Evolutionary conservation across 1,139 yeast species (phyloP).

Genomic region (Blastobotrys raffinosifermentans): DNA sequence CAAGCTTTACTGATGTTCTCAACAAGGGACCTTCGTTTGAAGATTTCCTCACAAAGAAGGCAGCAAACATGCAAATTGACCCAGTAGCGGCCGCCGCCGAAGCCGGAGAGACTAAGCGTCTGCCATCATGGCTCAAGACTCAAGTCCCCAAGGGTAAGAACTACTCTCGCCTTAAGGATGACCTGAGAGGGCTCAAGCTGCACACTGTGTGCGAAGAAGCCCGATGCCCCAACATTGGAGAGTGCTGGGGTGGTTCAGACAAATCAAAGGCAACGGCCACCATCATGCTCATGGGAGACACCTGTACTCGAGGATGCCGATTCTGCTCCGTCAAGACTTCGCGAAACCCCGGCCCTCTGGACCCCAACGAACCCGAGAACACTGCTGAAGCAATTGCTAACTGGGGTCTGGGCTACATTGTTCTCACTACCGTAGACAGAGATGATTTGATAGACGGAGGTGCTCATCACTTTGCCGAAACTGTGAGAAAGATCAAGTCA

Average conservation of each 20-base stretch:
- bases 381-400: conserved; percentile 96
- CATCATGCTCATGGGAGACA: conserved; percentile 96
- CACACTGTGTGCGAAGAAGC: conserved; percentile 99
- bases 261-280: conserved; percentile 98
- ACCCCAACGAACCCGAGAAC: conserved; percentile 94
- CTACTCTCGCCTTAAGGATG: conserved; percentile 73
- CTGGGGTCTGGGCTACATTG: conserved; percentile 99
- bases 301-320: conserved; percentile 97
- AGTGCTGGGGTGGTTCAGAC: conserved; percentile 97
- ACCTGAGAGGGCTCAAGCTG: conserved; percentile 78
- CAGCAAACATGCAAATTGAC: conserved; percentile 48
- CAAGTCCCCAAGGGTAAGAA: conserved; percentile 91
- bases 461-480: conserved; percentile 80
- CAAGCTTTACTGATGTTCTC: conserved; percentile 63
- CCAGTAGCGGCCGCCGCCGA: conserved; percentile 34
- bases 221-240: conserved; percentile 97
- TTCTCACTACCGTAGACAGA: conserved; percentile 94
- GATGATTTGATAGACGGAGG: conserved; percentile 96
- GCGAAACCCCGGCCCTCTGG: conserved; percentile 80
- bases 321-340: conserved; percentile 95
- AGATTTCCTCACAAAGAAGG: conserved; percentile 79
- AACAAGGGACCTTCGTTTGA: conserved; percentile 91
- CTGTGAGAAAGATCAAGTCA: conserved; percentile 74
- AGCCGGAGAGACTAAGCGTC: conserved; percentile 70
- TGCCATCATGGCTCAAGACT: conserved; percentile 92